Evolutionary conservation across 2,329 filamentous ascomycete species (phyloP), one percentile per base, ranked within the genome.

Genomic region (Hypoxylon sp.): DNA sequence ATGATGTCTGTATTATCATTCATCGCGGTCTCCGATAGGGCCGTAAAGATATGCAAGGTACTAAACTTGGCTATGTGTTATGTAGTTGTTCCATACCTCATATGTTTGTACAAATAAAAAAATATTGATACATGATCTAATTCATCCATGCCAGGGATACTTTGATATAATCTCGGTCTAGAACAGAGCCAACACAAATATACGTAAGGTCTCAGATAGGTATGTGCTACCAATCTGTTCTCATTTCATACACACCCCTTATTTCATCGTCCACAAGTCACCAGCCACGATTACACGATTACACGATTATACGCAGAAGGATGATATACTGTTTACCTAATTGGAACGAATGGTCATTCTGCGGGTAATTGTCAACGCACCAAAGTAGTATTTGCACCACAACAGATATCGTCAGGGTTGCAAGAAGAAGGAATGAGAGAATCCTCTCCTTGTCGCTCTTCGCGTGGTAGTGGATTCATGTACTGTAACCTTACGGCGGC

Each of bases 391-490:
- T 43, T 58, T 34, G 11, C 50, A 51, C 46, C 50, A 49, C 11
- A 38, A 19, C 25, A 50, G 25, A 58, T 36, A 53, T 55, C 45
- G 48, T 52, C 34, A 58, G 41, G 56, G 56, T 65, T 59, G 50
- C 41, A 60, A 58, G 25, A 34, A 32, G 50, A 50, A 53, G 52
- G 46, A 43, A 55, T 23, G 28, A 48, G 53, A 48, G 32, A 49
- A 63, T 59, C 32, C 23, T 62, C 62, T 63, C 64, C 64, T 56
- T 67, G 64, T 60, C 53, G 48, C 30, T 65, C 60, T 63, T 70
- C 68, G 68, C 68, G 68, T 70, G 68, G 68, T 46, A 70, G 68
- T 70, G 68, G 68, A 70, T 70, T 70, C 65, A 60, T 68, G 68
- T 65, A 57, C 68, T 68, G 68, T 52, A 70, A 70, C 68, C 61